These are phyloP conservation scores for Tricholoma flavovirens DNA, from an alignment of 768 basidiomycete genomes.

Conservation along the genomic window DNA sequence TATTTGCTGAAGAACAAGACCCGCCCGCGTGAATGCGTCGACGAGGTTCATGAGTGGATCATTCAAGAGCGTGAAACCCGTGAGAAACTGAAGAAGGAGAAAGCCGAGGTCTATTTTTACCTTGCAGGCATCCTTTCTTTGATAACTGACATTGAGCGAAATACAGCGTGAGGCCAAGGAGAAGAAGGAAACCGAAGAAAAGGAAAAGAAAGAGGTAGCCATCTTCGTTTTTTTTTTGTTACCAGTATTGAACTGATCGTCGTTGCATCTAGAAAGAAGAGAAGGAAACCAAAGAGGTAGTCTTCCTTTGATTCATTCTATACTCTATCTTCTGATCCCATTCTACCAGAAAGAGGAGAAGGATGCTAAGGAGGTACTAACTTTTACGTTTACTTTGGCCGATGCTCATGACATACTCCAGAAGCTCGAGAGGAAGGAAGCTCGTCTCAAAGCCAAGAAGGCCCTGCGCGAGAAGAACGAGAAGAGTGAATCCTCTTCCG, in stretches of 20 bases:
- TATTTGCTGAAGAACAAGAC: slow-evolving; percentile 88
- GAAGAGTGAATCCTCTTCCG: slow-evolving; percentile 33
- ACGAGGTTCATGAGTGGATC: slow-evolving; percentile 75
- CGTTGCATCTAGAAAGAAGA: slow-evolving; percentile 33
- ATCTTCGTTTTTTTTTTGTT: background rate
- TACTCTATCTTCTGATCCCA: slow-evolving; percentile 1
- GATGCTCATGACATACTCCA: slow-evolving; percentile 17
- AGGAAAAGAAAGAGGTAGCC: slow-evolving; percentile 44
- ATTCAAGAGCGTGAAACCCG: slow-evolving; percentile 77
- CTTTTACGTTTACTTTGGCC: background rate
- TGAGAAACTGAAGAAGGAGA: slow-evolving; percentile 81
- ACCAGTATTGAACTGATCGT: background rate
- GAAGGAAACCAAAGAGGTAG: slow-evolving; percentile 42
- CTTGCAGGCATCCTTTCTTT: slow-evolving; percentile 2
- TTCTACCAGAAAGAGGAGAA: slow-evolving; percentile 43
- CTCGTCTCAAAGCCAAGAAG: slow-evolving; percentile 51
- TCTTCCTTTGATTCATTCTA: background rate
- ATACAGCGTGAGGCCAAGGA: slow-evolving; percentile 73
- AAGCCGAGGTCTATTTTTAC: slow-evolving; percentile 39
- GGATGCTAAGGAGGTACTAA: slow-evolving; percentile 50
- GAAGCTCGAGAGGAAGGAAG: slow-evolving; percentile 53
- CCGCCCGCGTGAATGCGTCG: slow-evolving; percentile 80
- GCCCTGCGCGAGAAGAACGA: slow-evolving; percentile 35
- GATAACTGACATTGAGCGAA: slow-evolving; percentile 14
- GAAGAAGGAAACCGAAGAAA: slow-evolving; percentile 70